phyloP scores from a whole-genome alignment of 176 grass and related monocot genomes.

The Thalia dealbata region DNA sequence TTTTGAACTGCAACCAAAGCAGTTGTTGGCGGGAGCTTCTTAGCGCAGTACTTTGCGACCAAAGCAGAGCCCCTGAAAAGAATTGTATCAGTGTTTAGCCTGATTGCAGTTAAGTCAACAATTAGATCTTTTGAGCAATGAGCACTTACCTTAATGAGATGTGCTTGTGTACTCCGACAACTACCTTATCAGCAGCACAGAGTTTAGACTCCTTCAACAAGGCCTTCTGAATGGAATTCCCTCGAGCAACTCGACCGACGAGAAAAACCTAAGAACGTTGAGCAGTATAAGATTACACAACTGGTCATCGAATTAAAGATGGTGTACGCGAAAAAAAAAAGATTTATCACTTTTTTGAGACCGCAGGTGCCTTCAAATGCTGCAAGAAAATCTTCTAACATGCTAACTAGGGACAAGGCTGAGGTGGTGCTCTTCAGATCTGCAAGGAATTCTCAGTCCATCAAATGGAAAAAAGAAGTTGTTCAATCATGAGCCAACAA shows the following conservation, averaged over 20 bases:
- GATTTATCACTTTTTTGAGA: conserved; percentile 45
- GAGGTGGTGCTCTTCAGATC: conserved; percentile 53
- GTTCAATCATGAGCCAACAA: not conserved
- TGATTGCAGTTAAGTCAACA: not conserved
- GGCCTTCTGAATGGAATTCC: conserved; percentile 67
- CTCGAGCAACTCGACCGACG: conserved; percentile 70
- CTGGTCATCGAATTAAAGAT: not conserved
- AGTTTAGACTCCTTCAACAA: conserved; percentile 83
- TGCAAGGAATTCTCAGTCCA: conserved; percentile 9
- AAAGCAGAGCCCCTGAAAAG: conserved; percentile 45
- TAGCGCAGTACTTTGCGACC: conserved; percentile 83
- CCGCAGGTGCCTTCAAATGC: conserved; percentile 59
- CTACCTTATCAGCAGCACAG: conserved; percentile 57
- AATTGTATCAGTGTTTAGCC: not conserved
- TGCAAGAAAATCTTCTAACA: conserved; percentile 64
- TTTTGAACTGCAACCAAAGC: conserved; percentile 61
- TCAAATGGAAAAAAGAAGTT: not conserved
- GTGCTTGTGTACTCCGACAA: conserved; percentile 74
- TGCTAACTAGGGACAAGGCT: conserved; percentile 58
- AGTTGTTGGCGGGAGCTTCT: conserved; percentile 75
- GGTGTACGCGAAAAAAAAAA: not conserved
- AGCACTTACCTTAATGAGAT: conserved; percentile 66
- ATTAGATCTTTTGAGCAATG: conserved; percentile 6
- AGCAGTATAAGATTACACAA: conserved; percentile 5
- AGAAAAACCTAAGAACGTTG: conserved; percentile 47